These are phyloP conservation scores for Cyanodermella asteris DNA, from an alignment of 2,329 filamentous ascomycete genomes.

Conservation along the genomic window DNA sequence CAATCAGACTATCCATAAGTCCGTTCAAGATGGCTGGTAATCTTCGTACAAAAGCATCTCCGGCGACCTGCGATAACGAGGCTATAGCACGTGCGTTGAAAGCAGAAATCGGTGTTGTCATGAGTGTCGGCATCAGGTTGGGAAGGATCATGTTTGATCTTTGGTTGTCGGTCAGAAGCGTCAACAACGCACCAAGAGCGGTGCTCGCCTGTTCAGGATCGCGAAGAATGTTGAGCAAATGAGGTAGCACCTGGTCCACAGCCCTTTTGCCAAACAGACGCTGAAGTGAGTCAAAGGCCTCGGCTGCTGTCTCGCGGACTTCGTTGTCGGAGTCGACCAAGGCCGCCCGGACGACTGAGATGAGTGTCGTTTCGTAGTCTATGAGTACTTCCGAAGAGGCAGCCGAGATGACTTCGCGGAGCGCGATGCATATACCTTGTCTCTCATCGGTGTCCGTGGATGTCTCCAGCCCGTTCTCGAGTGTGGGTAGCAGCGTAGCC, in stretches of 20 bases:
- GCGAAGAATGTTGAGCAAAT: conserved; percentile 72
- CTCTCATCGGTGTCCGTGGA: conserved; percentile 82
- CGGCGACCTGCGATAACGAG: conserved; percentile 78
- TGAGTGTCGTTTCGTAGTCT: conserved; percentile 85
- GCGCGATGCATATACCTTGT: conserved; percentile 90
- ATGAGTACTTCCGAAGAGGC: conserved; percentile 75
- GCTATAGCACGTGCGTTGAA: conserved; percentile 93
- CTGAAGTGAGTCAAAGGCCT: conserved; percentile 90
- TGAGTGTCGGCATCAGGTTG: conserved; percentile 82
- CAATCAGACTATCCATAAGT: conserved; percentile 79
- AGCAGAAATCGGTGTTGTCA: conserved; percentile 68
- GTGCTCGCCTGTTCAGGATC: conserved; percentile 76
- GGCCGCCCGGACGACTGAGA: conserved; percentile 80
- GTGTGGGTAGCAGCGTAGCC: conserved; percentile 64
- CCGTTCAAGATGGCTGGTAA: conserved; percentile 80
- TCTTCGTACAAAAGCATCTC: conserved; percentile 72
- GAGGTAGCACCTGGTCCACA: conserved; percentile 84
- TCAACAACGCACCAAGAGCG: conserved; percentile 76
- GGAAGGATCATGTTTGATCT: conserved; percentile 92
- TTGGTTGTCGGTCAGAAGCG: conserved; percentile 77
- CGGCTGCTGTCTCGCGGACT: conserved; percentile 84
- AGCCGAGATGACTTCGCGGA: conserved; percentile 80
- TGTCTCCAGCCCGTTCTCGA: conserved; percentile 74
- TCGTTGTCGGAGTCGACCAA: conserved; percentile 76
- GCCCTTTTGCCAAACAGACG: conserved; percentile 84